Evolutionary conservation across 73 alveolate genomes (phyloP).

Genomic region (Tetrahymena thermophila): DNA sequence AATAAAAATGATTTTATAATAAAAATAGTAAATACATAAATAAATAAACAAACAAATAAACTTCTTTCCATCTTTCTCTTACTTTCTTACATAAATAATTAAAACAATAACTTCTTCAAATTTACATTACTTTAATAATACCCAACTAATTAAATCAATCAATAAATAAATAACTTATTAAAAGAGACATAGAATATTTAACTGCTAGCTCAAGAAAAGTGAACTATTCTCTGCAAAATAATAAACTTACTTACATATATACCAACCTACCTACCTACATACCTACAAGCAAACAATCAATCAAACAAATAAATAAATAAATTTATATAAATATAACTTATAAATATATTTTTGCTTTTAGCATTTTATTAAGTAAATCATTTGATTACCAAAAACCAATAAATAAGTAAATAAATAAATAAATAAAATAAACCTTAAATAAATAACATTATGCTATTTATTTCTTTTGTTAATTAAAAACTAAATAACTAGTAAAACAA

Average conservation of each 20-base stretch:
- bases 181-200: neutral
- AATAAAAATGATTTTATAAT: neutral
- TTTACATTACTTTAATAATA: neutral
- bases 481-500: too few relatives aligned
- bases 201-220: neutral
- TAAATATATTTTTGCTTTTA: neutral
- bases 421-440: too few relatives aligned
- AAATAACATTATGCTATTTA: neutral
- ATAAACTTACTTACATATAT: neutral
- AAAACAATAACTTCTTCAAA: neutral
- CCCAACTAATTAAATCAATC: neutral
- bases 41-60: neutral
- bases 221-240: neutral
- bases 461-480: neutral
- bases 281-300: too few relatives aligned
- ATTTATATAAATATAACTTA: too few relatives aligned
- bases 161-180: neutral
- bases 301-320: too few relatives aligned
- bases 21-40: too few relatives aligned
- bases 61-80: neutral
- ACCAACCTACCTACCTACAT: too few relatives aligned
- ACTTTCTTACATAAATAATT: neutral
- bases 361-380: neutral
- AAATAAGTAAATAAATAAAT: too few relatives aligned
- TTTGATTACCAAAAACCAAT: neutral